These are phyloP conservation scores for Debaryomyces sp. DNA, from an alignment of 1,139 yeast species.

Conservation along the genomic window DNA sequence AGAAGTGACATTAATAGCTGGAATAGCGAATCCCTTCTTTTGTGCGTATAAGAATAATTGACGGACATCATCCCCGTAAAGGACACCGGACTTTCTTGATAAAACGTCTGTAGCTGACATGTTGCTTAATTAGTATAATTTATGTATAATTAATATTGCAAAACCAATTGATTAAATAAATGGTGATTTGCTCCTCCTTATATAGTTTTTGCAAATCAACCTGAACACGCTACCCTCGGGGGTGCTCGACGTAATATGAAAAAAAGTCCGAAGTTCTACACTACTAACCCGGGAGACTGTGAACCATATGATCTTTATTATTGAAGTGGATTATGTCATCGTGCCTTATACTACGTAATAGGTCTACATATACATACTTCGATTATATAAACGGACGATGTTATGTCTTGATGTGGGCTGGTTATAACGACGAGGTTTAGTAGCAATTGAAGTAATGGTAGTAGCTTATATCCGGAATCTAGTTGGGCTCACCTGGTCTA, in stretches of 20 bases:
- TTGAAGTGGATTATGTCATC: conserved; percentile 4
- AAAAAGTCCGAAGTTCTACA: conserved; percentile 8
- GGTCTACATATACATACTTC: background rate
- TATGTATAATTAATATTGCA: background rate
- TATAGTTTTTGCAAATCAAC: no score
- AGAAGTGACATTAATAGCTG: conserved; percentile 97
- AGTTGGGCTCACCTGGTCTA: background rate
- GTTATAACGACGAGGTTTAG: background rate
- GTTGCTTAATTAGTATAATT: conserved; percentile 7
- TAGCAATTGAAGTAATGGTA: background rate
- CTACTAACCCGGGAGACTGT: conserved; percentile 11
- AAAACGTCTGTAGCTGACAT: conserved; percentile 66
- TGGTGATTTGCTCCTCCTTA: conserved; percentile 11
- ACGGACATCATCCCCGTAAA: conserved; percentile 97
- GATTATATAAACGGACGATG: background rate
- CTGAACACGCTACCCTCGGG: conserved; percentile 7
- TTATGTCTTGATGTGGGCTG: background rate
- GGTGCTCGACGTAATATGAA: conserved; percentile 6
- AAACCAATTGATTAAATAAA: background rate
- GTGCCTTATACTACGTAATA: conserved; percentile 6
- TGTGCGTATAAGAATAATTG: conserved; percentile 92
- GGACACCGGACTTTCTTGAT: conserved; percentile 93
- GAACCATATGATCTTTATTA: conserved; percentile 6
- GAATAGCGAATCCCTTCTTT: conserved; percentile 92
- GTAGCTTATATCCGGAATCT: background rate